Percentiles rank a stretch among this genome's conserved stretches.
Conservation (phyloP, 805 yeast genomes). For the Spathaspora passalidarum region DNA sequence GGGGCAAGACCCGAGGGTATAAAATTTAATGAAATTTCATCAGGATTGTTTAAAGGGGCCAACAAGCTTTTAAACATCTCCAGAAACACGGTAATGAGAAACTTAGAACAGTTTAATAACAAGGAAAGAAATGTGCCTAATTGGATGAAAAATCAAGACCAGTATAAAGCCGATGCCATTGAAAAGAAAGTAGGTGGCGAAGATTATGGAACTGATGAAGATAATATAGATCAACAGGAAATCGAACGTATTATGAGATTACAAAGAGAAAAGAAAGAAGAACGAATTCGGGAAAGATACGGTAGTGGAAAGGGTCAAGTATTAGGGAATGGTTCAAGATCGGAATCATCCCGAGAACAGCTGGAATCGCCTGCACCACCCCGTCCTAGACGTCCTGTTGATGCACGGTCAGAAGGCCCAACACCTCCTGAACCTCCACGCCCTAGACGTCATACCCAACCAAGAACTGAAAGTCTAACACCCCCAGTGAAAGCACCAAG, state of each 20-base stretch:
- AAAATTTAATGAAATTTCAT: conserved; percentile 51
- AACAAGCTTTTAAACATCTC: conserved; percentile 57
- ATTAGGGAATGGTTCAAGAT: conserved; percentile 1
- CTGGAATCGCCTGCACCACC: conserved; percentile 7
- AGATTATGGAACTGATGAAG: conserved; percentile 48
- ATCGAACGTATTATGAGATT: conserved; percentile 35
- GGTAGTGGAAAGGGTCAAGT: conserved; percentile 12
- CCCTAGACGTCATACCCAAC: background rate
- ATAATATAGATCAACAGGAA: conserved; percentile 42
- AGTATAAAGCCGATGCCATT: conserved; percentile 40
- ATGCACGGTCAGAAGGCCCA: background rate
- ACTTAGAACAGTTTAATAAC: conserved; percentile 55
- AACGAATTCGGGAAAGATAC: conserved; percentile 25
- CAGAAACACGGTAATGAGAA: conserved; percentile 56
- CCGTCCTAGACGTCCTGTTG: background rate
- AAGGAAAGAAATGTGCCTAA: conserved; percentile 46
- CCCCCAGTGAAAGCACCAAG: background rate
- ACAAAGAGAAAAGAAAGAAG: conserved; percentile 37
- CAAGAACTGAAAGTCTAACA: background rate
- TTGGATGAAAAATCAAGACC: conserved; percentile 68
- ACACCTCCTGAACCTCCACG: background rate
- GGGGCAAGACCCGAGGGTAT: conserved; percentile 15
- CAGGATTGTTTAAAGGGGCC: conserved; percentile 58
- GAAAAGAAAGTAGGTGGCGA: conserved; percentile 33
- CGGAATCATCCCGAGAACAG: conserved; percentile 9